phyloP scores from a whole-genome alignment of 192 early-diverging fungal species.

The Backusella circina region DNA sequence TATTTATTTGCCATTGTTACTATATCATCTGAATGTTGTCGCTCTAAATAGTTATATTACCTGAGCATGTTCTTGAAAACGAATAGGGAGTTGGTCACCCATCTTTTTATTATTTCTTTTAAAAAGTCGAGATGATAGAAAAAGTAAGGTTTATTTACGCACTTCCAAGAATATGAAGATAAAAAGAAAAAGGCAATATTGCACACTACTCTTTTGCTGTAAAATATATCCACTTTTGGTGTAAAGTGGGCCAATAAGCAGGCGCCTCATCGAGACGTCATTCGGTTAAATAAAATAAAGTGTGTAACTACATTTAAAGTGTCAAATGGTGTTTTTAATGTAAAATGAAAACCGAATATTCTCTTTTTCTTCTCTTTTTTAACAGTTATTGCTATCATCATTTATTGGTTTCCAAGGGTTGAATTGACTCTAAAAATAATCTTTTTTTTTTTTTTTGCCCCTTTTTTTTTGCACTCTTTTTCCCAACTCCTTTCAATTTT shows the following conservation, averaged over 20 bases:
- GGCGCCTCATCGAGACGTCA: background rate
- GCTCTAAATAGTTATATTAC: constrained; percentile 42
- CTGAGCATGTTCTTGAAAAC: constrained; percentile 96
- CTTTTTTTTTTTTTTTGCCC: background rate
- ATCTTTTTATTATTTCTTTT: constrained; percentile 34
- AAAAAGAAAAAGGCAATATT: background rate
- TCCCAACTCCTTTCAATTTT: background rate
- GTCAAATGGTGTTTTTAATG: background rate
- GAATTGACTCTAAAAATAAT: background rate
- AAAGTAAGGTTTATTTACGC: background rate
- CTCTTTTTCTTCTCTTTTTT: background rate
- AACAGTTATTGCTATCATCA: no score
- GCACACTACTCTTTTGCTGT: background rate
- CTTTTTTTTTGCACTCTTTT: background rate
- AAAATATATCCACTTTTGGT: background rate
- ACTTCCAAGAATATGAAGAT: background rate
- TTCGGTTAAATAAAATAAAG: background rate
- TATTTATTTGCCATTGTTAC: constrained; percentile 39
- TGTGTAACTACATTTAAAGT: background rate
- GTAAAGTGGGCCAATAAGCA: background rate
- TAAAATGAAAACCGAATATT: background rate
- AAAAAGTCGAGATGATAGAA: background rate
- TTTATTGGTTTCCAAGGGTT: background rate
- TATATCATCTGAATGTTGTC: background rate
- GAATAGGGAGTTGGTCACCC: constrained; percentile 85